Evolutionary conservation across 164 flowering plant genomes (phyloP), one percentile per base, ranked within the genome.

Genomic region (Dillenia turbinata): DNA sequence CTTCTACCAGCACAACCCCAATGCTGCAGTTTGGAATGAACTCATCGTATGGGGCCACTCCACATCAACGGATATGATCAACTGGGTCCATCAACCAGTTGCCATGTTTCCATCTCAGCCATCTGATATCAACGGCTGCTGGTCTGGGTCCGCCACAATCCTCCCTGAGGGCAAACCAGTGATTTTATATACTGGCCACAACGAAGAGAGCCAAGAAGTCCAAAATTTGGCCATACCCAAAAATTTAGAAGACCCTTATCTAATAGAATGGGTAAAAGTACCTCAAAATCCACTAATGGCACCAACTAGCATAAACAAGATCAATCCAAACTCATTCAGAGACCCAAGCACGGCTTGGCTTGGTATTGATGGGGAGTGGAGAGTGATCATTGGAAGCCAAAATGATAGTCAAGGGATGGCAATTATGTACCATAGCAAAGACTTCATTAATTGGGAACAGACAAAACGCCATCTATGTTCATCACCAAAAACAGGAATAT

Each of bases 121-220:
- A 3, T 78, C 66, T 48, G 84, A 84, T 44, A 67, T 65, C 64
- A 69, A 79, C 1, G 81, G 86, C 0, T 67, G 75, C 44, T 82
- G 81, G 81, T 77, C 83, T 1, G 83, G 87, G 0, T 83, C 88
- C 0, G 76, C 81, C 14, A 81, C 88, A 0, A 77, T 83, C 54
- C 85, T 83, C 44, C 82, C 83, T 0, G 77, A 68, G 0, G 70
- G 70, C 59, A 71, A 68, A 22, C 83, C 82, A 1, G 75, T 63
- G 24, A 78, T 83, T 16, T 70, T 83, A n/a, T 83, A 79, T 77
- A 81, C 88, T 0, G 85, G 88, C 16, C 26, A 66, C 9, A 65
- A 78, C 62, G 17, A 67, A 0, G 9, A 67, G 4, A 49, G 66
- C 7, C 54, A 56, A 0, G 81, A 83, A 47, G 75, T 79, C 12